Evolutionary conservation across 495 filamentous ascomycete species (phyloP), one percentile per base, ranked within the genome.

Genomic region (Oleoguttula mirabilis): DNA sequence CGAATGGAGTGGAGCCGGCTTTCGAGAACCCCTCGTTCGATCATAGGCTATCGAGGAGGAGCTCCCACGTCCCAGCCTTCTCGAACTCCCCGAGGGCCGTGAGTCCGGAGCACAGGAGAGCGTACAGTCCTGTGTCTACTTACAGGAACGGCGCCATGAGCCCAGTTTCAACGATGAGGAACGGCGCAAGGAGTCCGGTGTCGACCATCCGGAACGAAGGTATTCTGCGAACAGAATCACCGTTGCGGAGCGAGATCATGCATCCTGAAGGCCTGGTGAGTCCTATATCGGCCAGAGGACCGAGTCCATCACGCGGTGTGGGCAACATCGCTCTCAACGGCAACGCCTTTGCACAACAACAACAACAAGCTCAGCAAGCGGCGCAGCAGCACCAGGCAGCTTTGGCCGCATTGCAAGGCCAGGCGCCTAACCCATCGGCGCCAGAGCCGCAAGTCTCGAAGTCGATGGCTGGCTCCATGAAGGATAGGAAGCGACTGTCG

Each of bases 241-340:
- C 36, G 5, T 23, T 39, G 10, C 16, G 36, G 10, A 39, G 36
- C 34, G 42, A 45, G 33, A 19, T 45, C 23, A 32, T 19, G 5
- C 21, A 19, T n/a, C 14, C 28, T 14, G 14, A 22, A 2, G 7
- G 27, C 27, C 27, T 30, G 8, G 27, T 30, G 8, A 30, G 27
- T 30, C 27, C 27, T 8, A 8, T 30, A 8, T 30, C 27, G 32
- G 3, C 41, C 2, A 16, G 36, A 6, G 28, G 28, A 12, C 2
- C 16, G 10, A 46, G 43, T 31, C 43, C 43, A 2, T 21, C 34
- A 2, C 42, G 34, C 16, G 34, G 42, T 25, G 42, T 38, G 14
- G 42, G 42, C 22, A 45, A 45, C 21, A 37, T 45, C n/a, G 36
- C 25, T 3, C 24, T 34, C 7, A 46, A 46, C 36, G 43, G 43